phyloP scores from a whole-genome alignment of 164 flowering plant species.

The Saururus chinensis region DNA sequence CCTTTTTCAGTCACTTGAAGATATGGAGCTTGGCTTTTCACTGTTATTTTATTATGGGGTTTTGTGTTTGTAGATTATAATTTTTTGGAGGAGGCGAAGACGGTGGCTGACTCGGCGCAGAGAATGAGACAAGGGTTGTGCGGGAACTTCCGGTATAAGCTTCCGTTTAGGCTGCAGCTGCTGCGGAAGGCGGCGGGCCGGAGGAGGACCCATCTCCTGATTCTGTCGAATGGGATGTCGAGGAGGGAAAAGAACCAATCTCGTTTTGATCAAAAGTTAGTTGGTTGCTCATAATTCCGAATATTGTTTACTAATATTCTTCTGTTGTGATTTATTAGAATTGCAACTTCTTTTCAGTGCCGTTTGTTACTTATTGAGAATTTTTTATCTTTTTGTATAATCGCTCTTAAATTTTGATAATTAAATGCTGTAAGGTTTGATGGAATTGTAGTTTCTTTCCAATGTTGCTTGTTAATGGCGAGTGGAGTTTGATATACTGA shows the following conservation, averaged over 20 bases:
- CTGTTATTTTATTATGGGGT: too few relatives aligned
- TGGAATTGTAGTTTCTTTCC: too few relatives aligned
- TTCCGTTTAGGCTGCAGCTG: slow-evolving; percentile 30
- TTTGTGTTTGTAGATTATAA: slow-evolving; percentile 35
- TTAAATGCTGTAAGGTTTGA: too few relatives aligned
- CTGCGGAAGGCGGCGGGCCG: slow-evolving; percentile 42
- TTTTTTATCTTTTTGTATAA: too few relatives aligned
- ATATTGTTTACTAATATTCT: neutral
- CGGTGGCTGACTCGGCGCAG: slow-evolving; percentile 63
- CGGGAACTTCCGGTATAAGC: slow-evolving; percentile 21
- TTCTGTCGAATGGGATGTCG: slow-evolving; percentile 61
- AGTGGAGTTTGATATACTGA: too few relatives aligned
- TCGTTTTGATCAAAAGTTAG: slow-evolving; percentile 38
- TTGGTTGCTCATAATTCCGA: neutral
- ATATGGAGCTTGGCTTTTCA: too few relatives aligned
- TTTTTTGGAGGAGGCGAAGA: slow-evolving; percentile 68
- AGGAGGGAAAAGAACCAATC: slow-evolving; percentile 58
- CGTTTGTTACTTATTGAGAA: too few relatives aligned
- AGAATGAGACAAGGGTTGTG: slow-evolving; percentile 38
- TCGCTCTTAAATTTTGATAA: too few relatives aligned
- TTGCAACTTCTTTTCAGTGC: neutral
- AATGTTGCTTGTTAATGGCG: too few relatives aligned
- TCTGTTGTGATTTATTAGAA: neutral
- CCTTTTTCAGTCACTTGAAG: too few relatives aligned
- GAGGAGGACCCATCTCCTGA: slow-evolving; percentile 36